Conservation (phyloP, 2,329 filamentous ascomycete genomes). For the Microdochium bolleyi region DNA sequence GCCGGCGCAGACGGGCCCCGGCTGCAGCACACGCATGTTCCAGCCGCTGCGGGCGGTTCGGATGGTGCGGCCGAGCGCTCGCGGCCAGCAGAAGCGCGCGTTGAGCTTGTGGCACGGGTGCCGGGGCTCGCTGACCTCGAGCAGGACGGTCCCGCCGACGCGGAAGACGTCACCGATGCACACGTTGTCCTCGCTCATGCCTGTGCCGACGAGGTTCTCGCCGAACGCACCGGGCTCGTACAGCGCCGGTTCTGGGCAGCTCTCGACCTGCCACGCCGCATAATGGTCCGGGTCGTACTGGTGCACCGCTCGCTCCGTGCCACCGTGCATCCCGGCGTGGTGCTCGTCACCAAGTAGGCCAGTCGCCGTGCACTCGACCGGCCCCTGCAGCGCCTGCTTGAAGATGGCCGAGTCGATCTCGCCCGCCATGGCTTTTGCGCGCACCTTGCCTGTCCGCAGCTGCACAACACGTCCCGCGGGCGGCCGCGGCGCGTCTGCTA, state of each 20-base stretch:
- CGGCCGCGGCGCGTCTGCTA: not conserved
- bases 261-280: not conserved
- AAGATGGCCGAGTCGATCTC: slow-evolving; percentile 1
- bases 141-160: slow-evolving; percentile 1
- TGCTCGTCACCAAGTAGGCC: slow-evolving; percentile 1
- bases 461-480: not conserved
- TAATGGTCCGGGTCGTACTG: slow-evolving; percentile 1
- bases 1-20: not conserved
- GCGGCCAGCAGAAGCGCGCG: slow-evolving; percentile 1
- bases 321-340: not conserved
- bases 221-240: slow-evolving; percentile 1
- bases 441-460: not conserved
- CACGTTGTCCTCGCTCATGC: slow-evolving; percentile 1
- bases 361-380: not conserved
- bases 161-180: slow-evolving; percentile 2
- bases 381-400: not conserved
- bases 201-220: not conserved
- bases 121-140: slow-evolving; percentile 1
- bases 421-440: not conserved
- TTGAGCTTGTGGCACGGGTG: slow-evolving; percentile 2
- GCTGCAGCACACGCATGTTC: slow-evolving; percentile 1
- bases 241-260: not conserved
- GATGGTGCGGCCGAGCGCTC: not conserved
- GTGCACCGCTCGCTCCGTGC: slow-evolving; percentile 1
- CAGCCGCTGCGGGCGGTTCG: slow-evolving; percentile 1